phyloP scores from a whole-genome alignment of 306 rosid genomes.

The Dicorynia guianensis region DNA sequence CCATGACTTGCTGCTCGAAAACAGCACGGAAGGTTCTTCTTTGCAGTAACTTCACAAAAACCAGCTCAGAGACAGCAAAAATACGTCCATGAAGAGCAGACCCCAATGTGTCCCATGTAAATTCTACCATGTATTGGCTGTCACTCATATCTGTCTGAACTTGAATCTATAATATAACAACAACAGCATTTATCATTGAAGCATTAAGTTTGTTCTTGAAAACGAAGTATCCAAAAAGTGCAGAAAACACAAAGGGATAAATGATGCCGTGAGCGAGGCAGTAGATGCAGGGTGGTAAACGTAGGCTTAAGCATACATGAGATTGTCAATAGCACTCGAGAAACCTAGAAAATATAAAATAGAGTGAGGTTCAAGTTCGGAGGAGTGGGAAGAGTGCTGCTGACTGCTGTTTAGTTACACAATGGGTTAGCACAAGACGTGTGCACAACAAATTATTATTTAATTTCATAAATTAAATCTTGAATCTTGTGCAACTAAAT shows the following conservation, averaged over 20 bases:
- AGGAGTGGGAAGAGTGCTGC: conserved; percentile 73
- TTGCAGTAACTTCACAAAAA: conserved; percentile 70
- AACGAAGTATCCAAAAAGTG: conserved; percentile 75
- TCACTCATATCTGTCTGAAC: conserved; percentile 75
- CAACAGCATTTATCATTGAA: conserved; percentile 68
- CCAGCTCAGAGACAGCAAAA: conserved; percentile 84
- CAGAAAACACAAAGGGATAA: conserved; percentile 84
- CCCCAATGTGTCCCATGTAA: conserved; percentile 81
- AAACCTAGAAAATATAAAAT: conserved; percentile 71
- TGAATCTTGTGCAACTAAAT: too few relatives aligned
- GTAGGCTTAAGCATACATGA: conserved; percentile 94
- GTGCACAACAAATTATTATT: too few relatives aligned
- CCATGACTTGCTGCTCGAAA: conserved; percentile 92
- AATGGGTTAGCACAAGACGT: too few relatives aligned
- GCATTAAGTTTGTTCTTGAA: conserved; percentile 77
- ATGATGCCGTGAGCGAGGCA: conserved; percentile 83
- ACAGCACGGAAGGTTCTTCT: conserved; percentile 86
- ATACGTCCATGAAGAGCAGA: conserved; percentile 96
- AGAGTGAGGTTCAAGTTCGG: conserved; percentile 56
- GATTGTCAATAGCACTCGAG: conserved; percentile 87
- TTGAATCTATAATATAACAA: conserved; percentile 86
- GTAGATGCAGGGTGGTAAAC: conserved; percentile 97
- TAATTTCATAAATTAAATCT: too few relatives aligned
- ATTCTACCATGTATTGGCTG: conserved; percentile 74
- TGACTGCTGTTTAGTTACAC: too few relatives aligned